These are phyloP conservation scores for Starmerella etchellsii DNA, from an alignment of 805 yeast species.

Conservation along the genomic window DNA sequence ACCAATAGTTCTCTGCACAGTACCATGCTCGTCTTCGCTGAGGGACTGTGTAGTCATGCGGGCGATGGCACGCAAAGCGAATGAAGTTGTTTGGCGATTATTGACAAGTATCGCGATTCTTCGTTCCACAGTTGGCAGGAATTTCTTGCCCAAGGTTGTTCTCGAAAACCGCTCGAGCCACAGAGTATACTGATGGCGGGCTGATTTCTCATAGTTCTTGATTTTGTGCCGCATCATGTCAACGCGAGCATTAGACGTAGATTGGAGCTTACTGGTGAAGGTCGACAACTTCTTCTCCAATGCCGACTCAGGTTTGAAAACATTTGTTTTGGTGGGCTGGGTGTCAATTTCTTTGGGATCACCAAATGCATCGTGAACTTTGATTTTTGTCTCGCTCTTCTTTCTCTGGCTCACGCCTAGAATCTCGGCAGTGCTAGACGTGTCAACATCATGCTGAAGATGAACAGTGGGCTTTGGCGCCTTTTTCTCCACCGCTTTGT, in stretches of 20 bases:
- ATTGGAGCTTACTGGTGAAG: slow-evolving; percentile 1
- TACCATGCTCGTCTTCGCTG: slow-evolving; percentile 30
- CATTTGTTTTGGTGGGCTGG: background rate
- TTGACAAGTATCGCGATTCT: slow-evolving; percentile 20
- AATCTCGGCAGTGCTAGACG: background rate
- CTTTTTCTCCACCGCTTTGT: background rate
- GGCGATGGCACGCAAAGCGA: slow-evolving; percentile 26
- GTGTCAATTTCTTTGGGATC: background rate
- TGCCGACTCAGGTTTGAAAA: slow-evolving; percentile 10
- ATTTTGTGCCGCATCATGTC: slow-evolving; percentile 1
- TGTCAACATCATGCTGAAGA: no score
- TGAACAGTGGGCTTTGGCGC: no score
- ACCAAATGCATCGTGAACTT: background rate
- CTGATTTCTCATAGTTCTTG: background rate
- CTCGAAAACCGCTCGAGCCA: slow-evolving; percentile 13
- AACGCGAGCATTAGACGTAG: slow-evolving; percentile 3
- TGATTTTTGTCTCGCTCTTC: background rate
- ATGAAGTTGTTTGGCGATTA: slow-evolving; percentile 20
- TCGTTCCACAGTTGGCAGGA: slow-evolving; percentile 27
- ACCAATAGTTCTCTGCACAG: slow-evolving; percentile 32
- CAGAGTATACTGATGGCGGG: background rate
- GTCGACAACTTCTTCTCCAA: slow-evolving; percentile 9
- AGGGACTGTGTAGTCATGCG: slow-evolving; percentile 25
- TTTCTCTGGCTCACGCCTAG: background rate
- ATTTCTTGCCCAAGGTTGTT: slow-evolving; percentile 24